Evolutionary conservation across 2,329 filamentous ascomycete genomes (phyloP).

Genomic region (Pseudohalonectria lignicola): DNA sequence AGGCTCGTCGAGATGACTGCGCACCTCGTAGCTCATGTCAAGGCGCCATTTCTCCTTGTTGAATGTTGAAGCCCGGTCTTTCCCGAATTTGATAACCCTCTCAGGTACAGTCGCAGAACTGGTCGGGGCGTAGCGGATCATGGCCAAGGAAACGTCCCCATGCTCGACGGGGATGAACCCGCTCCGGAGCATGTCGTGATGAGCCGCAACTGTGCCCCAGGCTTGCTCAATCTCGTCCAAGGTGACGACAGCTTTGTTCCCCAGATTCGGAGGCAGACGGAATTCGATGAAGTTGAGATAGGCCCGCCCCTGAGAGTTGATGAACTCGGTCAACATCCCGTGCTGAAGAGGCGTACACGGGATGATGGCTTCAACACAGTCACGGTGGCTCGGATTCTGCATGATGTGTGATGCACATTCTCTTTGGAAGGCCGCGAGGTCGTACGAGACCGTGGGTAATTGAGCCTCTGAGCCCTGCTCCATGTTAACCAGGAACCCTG

Average conservation of each 20-base stretch:
- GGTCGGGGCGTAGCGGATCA: no score
- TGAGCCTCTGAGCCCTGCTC: no score
- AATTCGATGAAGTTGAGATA: conserved; percentile 69
- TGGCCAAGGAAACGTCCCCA: conserved; percentile 53
- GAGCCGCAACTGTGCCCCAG: conserved; percentile 43
- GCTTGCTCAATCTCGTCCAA: conserved; percentile 34
- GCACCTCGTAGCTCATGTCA: conserved; percentile 17
- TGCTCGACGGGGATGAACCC: conserved; percentile 58
- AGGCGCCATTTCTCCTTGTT: conserved; percentile 25
- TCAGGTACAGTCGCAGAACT: no score
- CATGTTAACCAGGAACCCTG: conserved; percentile 11
- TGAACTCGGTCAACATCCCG: conserved; percentile 68
- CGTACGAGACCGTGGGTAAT: conserved; percentile 20
- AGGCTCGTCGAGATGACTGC: conserved; percentile 36
- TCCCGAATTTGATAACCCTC: conserved; percentile 7
- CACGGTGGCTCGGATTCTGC: not conserved
- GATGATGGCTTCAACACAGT: conserved; percentile 43
- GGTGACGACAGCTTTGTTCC: conserved; percentile 12
- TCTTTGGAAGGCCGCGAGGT: conserved; percentile 27
- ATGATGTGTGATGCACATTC: not conserved
- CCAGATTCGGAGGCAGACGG: conserved; percentile 28
- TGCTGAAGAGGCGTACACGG: conserved; percentile 74
- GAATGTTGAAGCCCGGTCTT: conserved; percentile 10
- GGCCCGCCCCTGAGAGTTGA: conserved; percentile 51
- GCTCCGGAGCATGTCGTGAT: conserved; percentile 64